These are phyloP conservation scores for Adansonia rubrostipa DNA, from an alignment of 441 rosid species.

Conservation along the genomic window DNA sequence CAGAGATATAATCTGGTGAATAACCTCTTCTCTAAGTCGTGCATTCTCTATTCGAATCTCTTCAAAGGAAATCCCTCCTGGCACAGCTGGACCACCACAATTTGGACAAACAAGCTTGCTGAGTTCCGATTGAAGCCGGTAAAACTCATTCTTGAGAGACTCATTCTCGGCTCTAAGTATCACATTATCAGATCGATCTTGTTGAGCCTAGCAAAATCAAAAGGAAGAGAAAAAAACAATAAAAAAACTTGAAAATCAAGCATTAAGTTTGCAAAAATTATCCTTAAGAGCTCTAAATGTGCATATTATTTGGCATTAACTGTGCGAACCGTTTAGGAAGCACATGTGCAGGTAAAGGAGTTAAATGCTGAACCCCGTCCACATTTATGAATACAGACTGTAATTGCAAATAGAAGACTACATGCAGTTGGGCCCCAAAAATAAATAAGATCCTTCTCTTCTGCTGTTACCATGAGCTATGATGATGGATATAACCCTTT, in stretches of 20 bases:
- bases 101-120: conserved; percentile 70
- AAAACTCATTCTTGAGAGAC: conserved; percentile 69
- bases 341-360: conserved; percentile 42
- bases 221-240: background rate
- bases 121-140: conserved; percentile 69
- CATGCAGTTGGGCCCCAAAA: conserved; percentile 29
- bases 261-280: background rate
- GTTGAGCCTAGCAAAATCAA: conserved; percentile 64
- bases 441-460: conserved; percentile 35
- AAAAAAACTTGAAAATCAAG: background rate
- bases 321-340: conserved; percentile 32
- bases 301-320: conserved; percentile 27
- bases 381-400: conserved; percentile 44
- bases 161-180: conserved; percentile 86
- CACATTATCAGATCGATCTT: conserved; percentile 75
- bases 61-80: conserved; percentile 69
- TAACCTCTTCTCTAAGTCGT: conserved; percentile 83
- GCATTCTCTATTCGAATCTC: conserved; percentile 86
- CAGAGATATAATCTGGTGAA: background rate
- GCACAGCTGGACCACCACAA: conserved; percentile 73
- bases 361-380: conserved; percentile 34
- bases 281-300: conserved; percentile 19
- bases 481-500: conserved; percentile 27
- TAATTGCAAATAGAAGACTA: conserved; percentile 2
- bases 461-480: conserved; percentile 21